phyloP scores from a whole-genome alignment of 179 eudicot species.

The Silene noctiflora region DNA sequence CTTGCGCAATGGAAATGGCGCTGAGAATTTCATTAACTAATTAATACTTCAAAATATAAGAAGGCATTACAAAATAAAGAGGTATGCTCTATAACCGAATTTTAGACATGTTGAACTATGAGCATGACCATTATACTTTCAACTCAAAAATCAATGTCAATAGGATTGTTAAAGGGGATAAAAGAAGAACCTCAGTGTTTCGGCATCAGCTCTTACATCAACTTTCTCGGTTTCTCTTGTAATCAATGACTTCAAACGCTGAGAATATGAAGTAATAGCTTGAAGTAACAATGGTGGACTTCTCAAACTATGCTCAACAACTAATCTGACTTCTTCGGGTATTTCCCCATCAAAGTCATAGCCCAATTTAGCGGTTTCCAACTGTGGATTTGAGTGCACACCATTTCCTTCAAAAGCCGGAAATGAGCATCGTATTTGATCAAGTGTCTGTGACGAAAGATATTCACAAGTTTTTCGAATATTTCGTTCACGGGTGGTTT shows the following conservation, averaged over 20 bases:
- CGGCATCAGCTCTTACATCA: constrained; percentile 98
- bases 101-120: neutral
- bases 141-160: neutral
- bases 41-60: neutral
- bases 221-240: constrained; percentile 80
- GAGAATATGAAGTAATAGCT: constrained; percentile 74
- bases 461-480: constrained; percentile 80
- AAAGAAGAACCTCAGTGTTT: constrained; percentile 64
- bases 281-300: constrained; percentile 85
- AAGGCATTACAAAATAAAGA: neutral
- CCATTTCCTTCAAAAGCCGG: constrained; percentile 97
- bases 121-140: neutral
- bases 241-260: constrained; percentile 61
- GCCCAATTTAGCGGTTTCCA: constrained; percentile 78
- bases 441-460: constrained; percentile 68
- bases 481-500: constrained; percentile 86
- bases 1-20: too few species aligned
- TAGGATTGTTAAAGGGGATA: neutral
- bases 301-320: constrained; percentile 63
- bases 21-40: too few species aligned
- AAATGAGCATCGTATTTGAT: constrained; percentile 68
- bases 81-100: neutral
- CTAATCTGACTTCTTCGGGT: constrained; percentile 65
- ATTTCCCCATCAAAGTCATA: constrained; percentile 74
- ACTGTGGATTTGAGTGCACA: constrained; percentile 64